Evolutionary conservation across 225 moss, liverwort and hornwort genomes (phyloP), one percentile per base, ranked within the genome.

Genomic region (Ulota crispa): DNA sequence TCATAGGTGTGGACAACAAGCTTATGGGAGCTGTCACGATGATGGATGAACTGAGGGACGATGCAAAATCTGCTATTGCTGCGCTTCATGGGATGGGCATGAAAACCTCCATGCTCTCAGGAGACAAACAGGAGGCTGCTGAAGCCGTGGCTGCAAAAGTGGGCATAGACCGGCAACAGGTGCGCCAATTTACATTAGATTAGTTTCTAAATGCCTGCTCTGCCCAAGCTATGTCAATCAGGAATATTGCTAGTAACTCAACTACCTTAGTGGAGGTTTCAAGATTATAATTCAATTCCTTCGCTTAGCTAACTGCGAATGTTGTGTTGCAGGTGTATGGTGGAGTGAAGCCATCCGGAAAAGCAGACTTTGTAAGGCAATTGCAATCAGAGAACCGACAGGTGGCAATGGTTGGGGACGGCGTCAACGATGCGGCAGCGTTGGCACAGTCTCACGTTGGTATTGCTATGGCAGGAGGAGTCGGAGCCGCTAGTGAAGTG

Each of bases 341-440:
- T 52, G 92, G 90, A 79, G 94, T 99, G 63, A 94, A 88, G 75
- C 96, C 99, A 73, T 87, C 92, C 56, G 94, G 89, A 19, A 99
- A 99, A 86, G 96, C 94, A 39, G 93, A 94, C 78, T 94, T 85
- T 66, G 81, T 94, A 56, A 83, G 81, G 84, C 82, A 93, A 78
- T 85, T 96, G 72, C 94, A 96, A 72, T 78, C 62, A 73, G 85
- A 94, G 64, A 89, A 84, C 2, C 85, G 82, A 69, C 85, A 72
- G 69, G 96, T 96, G 77, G 99, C 91, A 18, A 96, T 99, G 96
- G 96, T 99, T 54, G 99, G 99, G 41, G 99, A 99, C 70, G 99
- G 96, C 70, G 91, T 96, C 36, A 99, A 99, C 78, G 99, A 99
- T 55, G 99, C 99, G 78, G 99, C 99, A 73, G 99, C 99, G 55